Base-by-base conservation (phyloP, 23 red algal genomes). In the Chondrus crispus region DNA sequence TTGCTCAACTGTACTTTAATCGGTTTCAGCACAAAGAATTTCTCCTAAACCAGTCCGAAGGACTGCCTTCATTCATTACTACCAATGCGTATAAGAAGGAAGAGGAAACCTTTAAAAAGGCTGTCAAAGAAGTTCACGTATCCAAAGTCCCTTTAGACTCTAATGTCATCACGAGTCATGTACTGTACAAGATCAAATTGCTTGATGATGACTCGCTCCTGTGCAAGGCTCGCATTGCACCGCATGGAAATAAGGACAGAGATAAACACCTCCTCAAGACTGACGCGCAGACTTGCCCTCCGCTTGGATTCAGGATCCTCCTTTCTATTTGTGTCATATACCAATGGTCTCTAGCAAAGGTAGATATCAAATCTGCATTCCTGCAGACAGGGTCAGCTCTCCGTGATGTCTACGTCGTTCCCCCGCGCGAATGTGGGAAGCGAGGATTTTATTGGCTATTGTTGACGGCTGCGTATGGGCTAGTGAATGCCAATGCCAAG, bases 381-480 rank as follows among this genome's bases (percentile, higher is more conserved):
- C 62, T 92, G 20, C 51, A 92, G 46, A 92, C 88, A 4, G 60
- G 0, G 35, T 20, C 38, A 16, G 88, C 88, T 18, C 4, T 20
- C 2, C 41, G 58, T 13, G 77, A 83, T 47, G 75, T 92, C 18
- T 92, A 82, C 29, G 57, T 92, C 12, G 41, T 92, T 13, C 76
- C 88, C 2, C 88, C 88, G 26, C 8, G 75, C 32, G 75, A 92
- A n/a, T 70, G 75, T 54, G 5, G 24, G 41, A 37, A 36, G 3
- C 46, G 51, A 1, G 26, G 42, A 16, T 24, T 47, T 58, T 83
- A 73, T 2, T 92, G 75, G 88, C 58, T 92, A 33, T 45, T 71
- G 32, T 44, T 82, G 29, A 63, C 88, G 2, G 88, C 88, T 2
- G 74, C 88, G 40, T 92, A 92, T 83, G 88, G 88, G 20, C 44